Conservation (phyloP, 768 basidiomycete genomes). For the Lentinula edodes region DNA sequence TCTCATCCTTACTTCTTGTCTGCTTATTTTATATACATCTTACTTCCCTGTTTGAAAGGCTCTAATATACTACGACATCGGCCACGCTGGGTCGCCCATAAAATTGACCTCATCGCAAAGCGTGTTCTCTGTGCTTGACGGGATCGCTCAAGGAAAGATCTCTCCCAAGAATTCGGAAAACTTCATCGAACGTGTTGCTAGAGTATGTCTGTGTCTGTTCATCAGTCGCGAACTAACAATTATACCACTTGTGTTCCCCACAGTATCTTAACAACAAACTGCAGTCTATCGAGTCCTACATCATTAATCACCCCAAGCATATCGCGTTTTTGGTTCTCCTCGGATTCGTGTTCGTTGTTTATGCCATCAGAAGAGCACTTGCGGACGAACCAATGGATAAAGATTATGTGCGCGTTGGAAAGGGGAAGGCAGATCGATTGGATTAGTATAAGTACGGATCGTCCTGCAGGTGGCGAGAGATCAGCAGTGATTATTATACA, state of each 20-base stretch:
- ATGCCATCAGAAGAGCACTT: slow-evolving; percentile 18
- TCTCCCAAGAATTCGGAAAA: slow-evolving; percentile 64
- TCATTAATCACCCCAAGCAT: slow-evolving; percentile 29
- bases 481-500: neutral
- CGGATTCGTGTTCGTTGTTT: slow-evolving; percentile 23
- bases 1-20: slow-evolving; percentile 16
- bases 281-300: slow-evolving; percentile 27
- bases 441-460: neutral
- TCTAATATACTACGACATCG: slow-evolving; percentile 72
- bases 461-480: too few species aligned
- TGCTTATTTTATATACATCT: neutral
- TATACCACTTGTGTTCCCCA: neutral
- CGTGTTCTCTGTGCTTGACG: slow-evolving; percentile 69
- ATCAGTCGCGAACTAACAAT: neutral
- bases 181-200: slow-evolving; percentile 56
- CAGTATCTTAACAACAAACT: slow-evolving; percentile 40
- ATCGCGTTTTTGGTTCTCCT: slow-evolving; percentile 25
- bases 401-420: slow-evolving; percentile 11
- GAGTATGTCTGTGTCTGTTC: slow-evolving; percentile 34
- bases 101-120: slow-evolving; percentile 42
- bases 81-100: slow-evolving; percentile 49
- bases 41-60: slow-evolving; percentile 31
- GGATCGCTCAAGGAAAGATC: slow-evolving; percentile 46
- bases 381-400: slow-evolving; percentile 16
- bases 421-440: slow-evolving; percentile 16